Conservation (phyloP, 2,329 filamentous ascomycete species). For the Penicillium brasilianum region DNA sequence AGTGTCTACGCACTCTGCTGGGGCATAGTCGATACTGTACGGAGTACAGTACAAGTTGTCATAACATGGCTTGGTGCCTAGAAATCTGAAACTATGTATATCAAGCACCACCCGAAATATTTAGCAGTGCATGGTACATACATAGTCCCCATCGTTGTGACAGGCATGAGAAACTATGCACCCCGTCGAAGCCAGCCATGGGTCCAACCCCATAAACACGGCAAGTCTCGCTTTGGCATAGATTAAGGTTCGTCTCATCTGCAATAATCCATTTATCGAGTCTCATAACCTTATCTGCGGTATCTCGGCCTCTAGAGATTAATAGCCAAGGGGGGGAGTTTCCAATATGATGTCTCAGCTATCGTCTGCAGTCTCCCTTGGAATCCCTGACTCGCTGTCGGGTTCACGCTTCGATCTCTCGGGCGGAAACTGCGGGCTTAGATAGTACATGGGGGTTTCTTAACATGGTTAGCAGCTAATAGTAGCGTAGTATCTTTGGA, state of each 20-base stretch:
- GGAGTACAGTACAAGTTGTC: neutral
- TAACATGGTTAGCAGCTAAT: too few species aligned
- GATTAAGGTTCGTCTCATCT: conserved; percentile 1
- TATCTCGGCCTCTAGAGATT: too few species aligned
- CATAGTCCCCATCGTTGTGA: neutral
- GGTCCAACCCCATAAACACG: neutral
- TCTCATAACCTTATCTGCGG: neutral
- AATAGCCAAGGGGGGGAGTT: neutral
- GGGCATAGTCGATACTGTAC: neutral
- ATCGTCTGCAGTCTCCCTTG: neutral
- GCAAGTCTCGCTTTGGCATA: neutral
- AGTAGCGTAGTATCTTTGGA: too few species aligned
- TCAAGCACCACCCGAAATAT: too few species aligned
- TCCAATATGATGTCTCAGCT: neutral
- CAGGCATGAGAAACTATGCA: neutral
- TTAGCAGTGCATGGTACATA: neutral
- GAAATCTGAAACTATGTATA: too few species aligned
- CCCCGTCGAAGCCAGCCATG: neutral
- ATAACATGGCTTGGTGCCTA: neutral
- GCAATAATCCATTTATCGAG: neutral
- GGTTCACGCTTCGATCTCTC: neutral
- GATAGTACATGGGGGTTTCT: too few species aligned
- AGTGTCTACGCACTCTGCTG: neutral
- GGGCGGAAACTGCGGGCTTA: neutral
- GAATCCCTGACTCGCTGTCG: neutral